phyloP scores from a whole-genome alignment of 768 basidiomycete genomes.

The Suillus fuscotomentosus region DNA sequence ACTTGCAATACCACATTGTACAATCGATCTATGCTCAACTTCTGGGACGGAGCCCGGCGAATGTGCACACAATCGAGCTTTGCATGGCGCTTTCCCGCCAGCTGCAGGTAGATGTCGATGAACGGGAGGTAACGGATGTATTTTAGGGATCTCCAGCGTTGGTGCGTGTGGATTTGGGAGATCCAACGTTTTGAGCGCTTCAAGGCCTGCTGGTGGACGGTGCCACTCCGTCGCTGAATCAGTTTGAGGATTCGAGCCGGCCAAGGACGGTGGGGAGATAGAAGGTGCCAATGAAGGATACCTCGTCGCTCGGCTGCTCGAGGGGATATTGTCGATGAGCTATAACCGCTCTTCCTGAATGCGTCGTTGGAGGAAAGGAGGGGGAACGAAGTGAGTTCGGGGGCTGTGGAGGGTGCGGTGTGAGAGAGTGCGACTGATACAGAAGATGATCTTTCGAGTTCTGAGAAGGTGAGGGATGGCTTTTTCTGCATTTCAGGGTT shows the following conservation, averaged over 20 bases:
- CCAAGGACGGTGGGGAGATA: constrained; percentile 12
- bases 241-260: constrained; percentile 5
- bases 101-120: not conserved
- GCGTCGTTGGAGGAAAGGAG: constrained; percentile 23
- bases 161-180: constrained; percentile 24
- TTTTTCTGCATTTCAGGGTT: not conserved
- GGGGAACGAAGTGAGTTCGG: constrained; percentile 10
- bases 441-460: not conserved
- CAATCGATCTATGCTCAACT: constrained; percentile 19
- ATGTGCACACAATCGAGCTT: constrained; percentile 21
- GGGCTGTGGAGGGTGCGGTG: constrained; percentile 11
- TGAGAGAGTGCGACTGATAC: not conserved
- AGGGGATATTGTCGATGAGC: constrained; percentile 16
- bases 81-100: too few species aligned
- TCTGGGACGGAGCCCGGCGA: constrained; percentile 19
- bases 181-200: constrained; percentile 13
- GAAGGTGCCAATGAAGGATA: constrained; percentile 28
- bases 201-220: constrained; percentile 23
- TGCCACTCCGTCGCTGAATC: constrained; percentile 23
- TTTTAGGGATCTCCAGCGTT: not conserved
- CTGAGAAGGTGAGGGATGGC: not conserved
- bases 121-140: not conserved
- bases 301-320: constrained; percentile 20
- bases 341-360: constrained; percentile 25
- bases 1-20: constrained; percentile 21